A percentile compares a stretch with the other conserved stretches of the same genome.
Evolutionary conservation across 306 rosid genomes (phyloP).

Genomic region (Vigna mungo): DNA sequence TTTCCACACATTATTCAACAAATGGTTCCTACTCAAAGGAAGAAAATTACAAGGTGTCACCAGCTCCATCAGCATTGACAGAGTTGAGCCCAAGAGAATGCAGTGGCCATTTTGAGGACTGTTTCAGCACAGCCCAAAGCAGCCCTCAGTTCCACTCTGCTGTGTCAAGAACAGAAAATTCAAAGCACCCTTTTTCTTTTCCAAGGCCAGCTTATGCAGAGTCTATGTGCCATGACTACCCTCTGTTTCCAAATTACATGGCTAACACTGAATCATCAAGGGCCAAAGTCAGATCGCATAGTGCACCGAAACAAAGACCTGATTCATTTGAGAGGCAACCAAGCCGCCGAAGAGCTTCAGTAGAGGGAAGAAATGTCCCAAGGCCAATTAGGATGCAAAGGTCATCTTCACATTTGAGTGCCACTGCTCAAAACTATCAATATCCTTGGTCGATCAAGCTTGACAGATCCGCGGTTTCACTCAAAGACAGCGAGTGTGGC

Average conservation of each 20-base stretch:
- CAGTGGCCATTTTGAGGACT: conserved; percentile 81
- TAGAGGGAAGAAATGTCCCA: conserved; percentile 88
- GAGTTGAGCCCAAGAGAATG: conserved; percentile 72
- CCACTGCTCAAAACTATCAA: conserved; percentile 65
- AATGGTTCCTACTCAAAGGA: conserved; percentile 51
- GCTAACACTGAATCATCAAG: conserved; percentile 89
- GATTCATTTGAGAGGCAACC: conserved; percentile 78
- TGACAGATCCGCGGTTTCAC: conserved; percentile 75
- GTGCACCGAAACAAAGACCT: conserved; percentile 92
- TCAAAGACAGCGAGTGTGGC: conserved; percentile 85
- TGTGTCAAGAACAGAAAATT: conserved; percentile 53
- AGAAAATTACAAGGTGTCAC: conserved; percentile 68
- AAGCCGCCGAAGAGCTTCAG: conserved; percentile 68
- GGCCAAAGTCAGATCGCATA: conserved; percentile 86
- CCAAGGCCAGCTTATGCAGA: conserved; percentile 69
- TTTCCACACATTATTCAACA: conserved; percentile 48
- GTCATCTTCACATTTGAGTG: conserved; percentile 86
- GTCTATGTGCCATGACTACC: conserved; percentile 65
- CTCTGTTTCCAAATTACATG: conserved; percentile 86
- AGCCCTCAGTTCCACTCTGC: conserved; percentile 80
- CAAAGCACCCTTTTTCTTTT: conserved; percentile 65
- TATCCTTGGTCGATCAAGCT: conserved; percentile 88
- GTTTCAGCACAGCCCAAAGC: conserved; percentile 65
- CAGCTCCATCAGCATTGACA: conserved; percentile 68
- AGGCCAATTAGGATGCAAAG: conserved; percentile 88